Evolutionary conservation across 1,284 basidiomycete species (phyloP).

Genomic region (Fomitopsis schrenkii): DNA sequence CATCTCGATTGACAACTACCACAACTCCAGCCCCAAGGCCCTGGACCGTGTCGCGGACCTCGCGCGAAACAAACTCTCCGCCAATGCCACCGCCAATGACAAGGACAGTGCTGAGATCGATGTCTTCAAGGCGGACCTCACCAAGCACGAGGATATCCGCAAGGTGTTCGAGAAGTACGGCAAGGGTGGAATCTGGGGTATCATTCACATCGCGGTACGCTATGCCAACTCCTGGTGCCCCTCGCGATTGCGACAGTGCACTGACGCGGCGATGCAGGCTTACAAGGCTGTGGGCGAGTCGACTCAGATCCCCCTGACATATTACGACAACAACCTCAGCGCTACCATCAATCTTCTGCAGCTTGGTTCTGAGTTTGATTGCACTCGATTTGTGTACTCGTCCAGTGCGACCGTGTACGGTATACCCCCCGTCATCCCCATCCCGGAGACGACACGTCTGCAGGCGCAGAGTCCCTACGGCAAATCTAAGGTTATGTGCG

Average conservation of each 20-base stretch:
- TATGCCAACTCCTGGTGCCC: neutral
- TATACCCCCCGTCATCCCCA: slow-evolving; percentile 88
- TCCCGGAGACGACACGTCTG: slow-evolving; percentile 89
- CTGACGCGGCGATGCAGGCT: slow-evolving; percentile 48
- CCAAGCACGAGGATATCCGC: slow-evolving; percentile 65
- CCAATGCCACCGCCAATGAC: slow-evolving; percentile 60
- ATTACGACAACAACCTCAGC: slow-evolving; percentile 89
- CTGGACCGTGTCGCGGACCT: slow-evolving; percentile 75
- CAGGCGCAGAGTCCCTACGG: slow-evolving; percentile 94
- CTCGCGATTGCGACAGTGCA: neutral
- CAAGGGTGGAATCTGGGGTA: slow-evolving; percentile 95
- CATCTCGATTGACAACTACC: slow-evolving; percentile 89
- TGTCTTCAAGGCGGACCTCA: slow-evolving; percentile 70
- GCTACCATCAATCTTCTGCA: slow-evolving; percentile 83
- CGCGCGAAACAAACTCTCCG: slow-evolving; percentile 65
- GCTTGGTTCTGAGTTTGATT: slow-evolving; percentile 83
- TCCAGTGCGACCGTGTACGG: slow-evolving; percentile 99
- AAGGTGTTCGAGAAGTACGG: slow-evolving; percentile 81
- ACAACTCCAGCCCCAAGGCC: slow-evolving; percentile 83
- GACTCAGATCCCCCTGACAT: slow-evolving; percentile 89
- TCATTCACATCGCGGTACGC: slow-evolving; percentile 90
- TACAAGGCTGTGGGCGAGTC: slow-evolving; percentile 99
- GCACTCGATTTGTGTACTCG: slow-evolving; percentile 90
- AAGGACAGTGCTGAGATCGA: slow-evolving; percentile 70
- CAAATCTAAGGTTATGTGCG: slow-evolving; percentile 93